Percentiles rank a stretch among this genome's conserved stretches.
These are phyloP conservation scores for Crotalaria pallida DNA, from an alignment of 306 rosid species.

Conservation along the genomic window DNA sequence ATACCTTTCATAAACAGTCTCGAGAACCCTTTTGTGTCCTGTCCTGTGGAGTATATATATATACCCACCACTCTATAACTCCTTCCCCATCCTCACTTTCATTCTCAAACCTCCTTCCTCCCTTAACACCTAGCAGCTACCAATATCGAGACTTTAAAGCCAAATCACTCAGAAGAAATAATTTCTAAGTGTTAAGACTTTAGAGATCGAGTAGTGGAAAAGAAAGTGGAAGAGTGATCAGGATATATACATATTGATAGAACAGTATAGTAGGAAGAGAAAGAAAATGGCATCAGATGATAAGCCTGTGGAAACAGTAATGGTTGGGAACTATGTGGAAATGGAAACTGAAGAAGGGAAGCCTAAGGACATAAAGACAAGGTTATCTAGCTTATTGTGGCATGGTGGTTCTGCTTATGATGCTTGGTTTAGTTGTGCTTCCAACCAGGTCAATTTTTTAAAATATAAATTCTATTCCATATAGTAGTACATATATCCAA, in stretches of 20 bases:
- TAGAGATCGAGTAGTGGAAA: not conserved
- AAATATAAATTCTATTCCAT: not conserved
- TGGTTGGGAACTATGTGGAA: conserved; percentile 84
- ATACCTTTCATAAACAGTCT: conserved; percentile 47
- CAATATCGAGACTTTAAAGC: not conserved
- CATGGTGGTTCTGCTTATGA: conserved; percentile 96
- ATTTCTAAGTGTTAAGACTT: not conserved
- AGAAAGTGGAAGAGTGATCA: not conserved
- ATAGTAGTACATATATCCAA: not conserved
- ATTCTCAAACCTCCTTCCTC: conserved; percentile 10
- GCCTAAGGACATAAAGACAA: conserved; percentile 45
- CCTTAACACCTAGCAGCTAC: not conserved
- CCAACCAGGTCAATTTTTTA: conserved; percentile 64
- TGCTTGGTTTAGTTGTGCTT: conserved; percentile 99
- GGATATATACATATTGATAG: not conserved
- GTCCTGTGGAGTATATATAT: conserved; percentile 24
- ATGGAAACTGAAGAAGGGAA: conserved; percentile 89
- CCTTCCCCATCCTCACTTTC: not conserved
- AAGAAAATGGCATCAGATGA: conserved; percentile 59
- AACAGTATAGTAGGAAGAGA: not conserved
- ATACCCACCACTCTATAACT: conserved; percentile 10
- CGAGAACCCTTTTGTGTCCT: conserved; percentile 43
- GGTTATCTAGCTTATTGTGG: conserved; percentile 73
- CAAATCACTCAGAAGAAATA: not conserved
- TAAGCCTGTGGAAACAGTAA: conserved; percentile 63